Percentiles rank a stretch among this genome's conserved stretches.
Evolutionary conservation across 805 yeast species (phyloP).

Genomic region (Danielia reshetovae): DNA sequence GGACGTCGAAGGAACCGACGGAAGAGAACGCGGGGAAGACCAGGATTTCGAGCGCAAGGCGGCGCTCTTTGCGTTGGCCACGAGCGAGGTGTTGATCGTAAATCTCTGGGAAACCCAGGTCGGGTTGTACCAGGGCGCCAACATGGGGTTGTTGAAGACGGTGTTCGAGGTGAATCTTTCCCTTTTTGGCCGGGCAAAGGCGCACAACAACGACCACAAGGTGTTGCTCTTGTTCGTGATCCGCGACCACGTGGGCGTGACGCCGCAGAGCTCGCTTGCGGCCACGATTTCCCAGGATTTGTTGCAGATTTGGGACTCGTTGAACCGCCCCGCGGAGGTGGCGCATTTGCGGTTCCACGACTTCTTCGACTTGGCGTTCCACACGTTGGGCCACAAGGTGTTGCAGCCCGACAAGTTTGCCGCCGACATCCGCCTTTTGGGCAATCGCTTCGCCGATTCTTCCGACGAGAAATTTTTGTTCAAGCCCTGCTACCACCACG

Average conservation of each 20-base stretch:
- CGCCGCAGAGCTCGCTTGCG: slow-evolving; percentile 72
- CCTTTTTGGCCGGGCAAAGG: slow-evolving; percentile 62
- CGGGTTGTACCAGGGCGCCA: slow-evolving; percentile 96
- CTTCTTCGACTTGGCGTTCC: slow-evolving; percentile 82
- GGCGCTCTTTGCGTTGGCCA: slow-evolving; percentile 89
- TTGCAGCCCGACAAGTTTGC: slow-evolving; percentile 71
- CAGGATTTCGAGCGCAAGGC: slow-evolving; percentile 97
- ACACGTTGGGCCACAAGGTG: slow-evolving; percentile 79
- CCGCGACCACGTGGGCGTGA: slow-evolving; percentile 85
- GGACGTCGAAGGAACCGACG: slow-evolving; percentile 99
- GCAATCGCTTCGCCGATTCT: slow-evolving; percentile 51
- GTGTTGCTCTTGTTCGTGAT: slow-evolving; percentile 80
- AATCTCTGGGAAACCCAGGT: slow-evolving; percentile 98
- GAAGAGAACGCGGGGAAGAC: slow-evolving; percentile 96
- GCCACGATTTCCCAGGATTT: slow-evolving; percentile 69
- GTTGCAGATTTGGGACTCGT: slow-evolving; percentile 68
- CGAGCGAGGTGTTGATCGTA: slow-evolving; percentile 84
- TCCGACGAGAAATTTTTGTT: slow-evolving; percentile 43
- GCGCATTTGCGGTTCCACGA: slow-evolving; percentile 56
- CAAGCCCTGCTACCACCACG: slow-evolving; percentile 70
- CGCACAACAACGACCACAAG: slow-evolving; percentile 43
- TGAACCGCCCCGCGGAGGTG: slow-evolving; percentile 69
- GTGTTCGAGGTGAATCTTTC: slow-evolving; percentile 94
- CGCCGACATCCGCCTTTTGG: slow-evolving; percentile 56
- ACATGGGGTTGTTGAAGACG: slow-evolving; percentile 90